A percentile compares a stretch with the other conserved stretches of the same genome.
These are phyloP conservation scores for Peniophora sp. DNA, from an alignment of 1,284 basidiomycete genomes.

Conservation along the genomic window DNA sequence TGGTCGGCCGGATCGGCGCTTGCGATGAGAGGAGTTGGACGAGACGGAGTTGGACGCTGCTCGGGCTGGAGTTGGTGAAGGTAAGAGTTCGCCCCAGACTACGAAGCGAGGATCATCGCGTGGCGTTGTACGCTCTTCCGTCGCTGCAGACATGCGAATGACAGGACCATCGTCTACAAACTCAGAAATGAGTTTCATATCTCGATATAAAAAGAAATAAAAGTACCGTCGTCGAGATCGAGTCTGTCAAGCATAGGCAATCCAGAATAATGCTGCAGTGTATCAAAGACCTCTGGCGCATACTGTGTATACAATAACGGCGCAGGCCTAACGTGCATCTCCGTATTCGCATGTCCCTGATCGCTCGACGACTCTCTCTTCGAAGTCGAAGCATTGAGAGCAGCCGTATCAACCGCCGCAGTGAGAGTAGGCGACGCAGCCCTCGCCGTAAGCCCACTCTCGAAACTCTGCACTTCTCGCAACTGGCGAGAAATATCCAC, in stretches of 20 bases:
- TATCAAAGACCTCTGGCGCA: constrained; percentile 68
- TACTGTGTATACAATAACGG: constrained; percentile 53
- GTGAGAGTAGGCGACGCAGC: constrained; percentile 21
- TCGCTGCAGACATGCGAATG: constrained; percentile 57
- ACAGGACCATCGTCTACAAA: too few relatives aligned
- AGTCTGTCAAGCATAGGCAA: constrained; percentile 57
- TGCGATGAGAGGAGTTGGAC: constrained; percentile 13
- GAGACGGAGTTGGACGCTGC: constrained; percentile 31
- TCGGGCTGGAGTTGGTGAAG: constrained; percentile 32
- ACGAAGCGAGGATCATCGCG: constrained; percentile 82
- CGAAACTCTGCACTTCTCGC: constrained; percentile 76
- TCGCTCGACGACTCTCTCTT: constrained; percentile 6
- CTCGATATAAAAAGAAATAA: too few relatives aligned
- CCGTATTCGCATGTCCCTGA: constrained; percentile 16
- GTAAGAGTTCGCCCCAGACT: constrained; percentile 68
- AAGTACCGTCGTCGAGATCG: constrained; percentile 40
- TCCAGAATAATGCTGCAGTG: constrained; percentile 74
- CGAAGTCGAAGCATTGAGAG: not conserved
- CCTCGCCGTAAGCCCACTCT: constrained; percentile 66
- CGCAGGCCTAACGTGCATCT: constrained; percentile 17
- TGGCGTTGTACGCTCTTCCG: constrained; percentile 60
- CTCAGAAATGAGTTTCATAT: too few relatives aligned
- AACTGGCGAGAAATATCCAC: too few relatives aligned
- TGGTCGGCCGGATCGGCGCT: constrained; percentile 19
- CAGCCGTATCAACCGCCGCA: constrained; percentile 1